Evolutionary conservation across 2,329 filamentous ascomycete species (phyloP).

Genomic region (Sordariomycetes sp.): DNA sequence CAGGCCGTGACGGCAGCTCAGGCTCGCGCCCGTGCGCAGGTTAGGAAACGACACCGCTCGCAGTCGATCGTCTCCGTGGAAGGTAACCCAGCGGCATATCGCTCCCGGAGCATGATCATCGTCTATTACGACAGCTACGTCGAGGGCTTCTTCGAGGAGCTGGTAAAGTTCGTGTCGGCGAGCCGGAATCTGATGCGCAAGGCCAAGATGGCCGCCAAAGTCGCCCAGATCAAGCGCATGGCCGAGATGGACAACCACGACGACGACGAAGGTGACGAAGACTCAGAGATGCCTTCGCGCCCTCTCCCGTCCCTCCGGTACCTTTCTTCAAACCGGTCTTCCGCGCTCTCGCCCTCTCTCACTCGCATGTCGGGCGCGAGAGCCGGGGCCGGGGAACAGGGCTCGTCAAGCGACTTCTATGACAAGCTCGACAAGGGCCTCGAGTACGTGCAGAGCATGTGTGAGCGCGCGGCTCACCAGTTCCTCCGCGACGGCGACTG

Average conservation of each 20-base stretch:
- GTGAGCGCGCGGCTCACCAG: slow-evolving; percentile 78
- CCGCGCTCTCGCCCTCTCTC: slow-evolving; percentile 13
- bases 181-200: slow-evolving; percentile 77
- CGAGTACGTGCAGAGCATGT: slow-evolving; percentile 68
- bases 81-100: slow-evolving; percentile 39
- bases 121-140: slow-evolving; percentile 90
- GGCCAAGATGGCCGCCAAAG: slow-evolving; percentile 70
- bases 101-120: slow-evolving; percentile 63
- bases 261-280: slow-evolving; percentile 26
- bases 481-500: slow-evolving; percentile 83
- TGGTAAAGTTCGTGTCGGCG: slow-evolving; percentile 70
- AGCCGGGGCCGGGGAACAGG: slow-evolving; percentile 8
- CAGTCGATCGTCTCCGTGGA: slow-evolving; percentile 38
- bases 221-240: slow-evolving; percentile 49
- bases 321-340: slow-evolving; percentile 21
- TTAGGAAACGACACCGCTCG: slow-evolving; percentile 35
- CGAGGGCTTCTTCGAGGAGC: slow-evolving; percentile 67
- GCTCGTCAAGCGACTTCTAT: slow-evolving; percentile 36
- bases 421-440: slow-evolving; percentile 67
- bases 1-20: slow-evolving; percentile 31
- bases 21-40: slow-evolving; percentile 29
- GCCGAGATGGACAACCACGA: slow-evolving; percentile 45
- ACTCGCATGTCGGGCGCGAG: neutral
- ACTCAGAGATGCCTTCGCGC: slow-evolving; percentile 1
- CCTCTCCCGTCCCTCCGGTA: slow-evolving; percentile 24